Base-by-base conservation (phyloP, 2,329 filamentous ascomycete genomes). In the Gaeumannomyces tritici region DNA sequence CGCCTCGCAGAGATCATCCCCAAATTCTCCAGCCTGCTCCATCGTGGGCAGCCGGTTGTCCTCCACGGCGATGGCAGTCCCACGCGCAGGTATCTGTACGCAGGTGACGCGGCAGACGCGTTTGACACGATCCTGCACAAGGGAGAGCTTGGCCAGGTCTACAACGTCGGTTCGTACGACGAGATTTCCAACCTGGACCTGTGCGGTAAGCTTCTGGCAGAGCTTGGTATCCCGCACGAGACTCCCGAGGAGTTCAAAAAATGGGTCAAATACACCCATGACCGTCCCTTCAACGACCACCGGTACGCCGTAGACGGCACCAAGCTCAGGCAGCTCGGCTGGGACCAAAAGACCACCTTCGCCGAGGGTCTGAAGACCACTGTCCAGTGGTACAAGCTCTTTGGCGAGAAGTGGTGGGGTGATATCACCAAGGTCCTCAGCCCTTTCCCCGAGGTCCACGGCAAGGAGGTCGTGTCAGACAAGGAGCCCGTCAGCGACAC, bases 101-200 rank as follows among this genome's bases (percentile, higher is more conserved):
- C 89, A 2, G 87, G 86, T 11, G 90, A 95, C 71, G 90, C 89
- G 2, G 88, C 88, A 4, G 89, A 93, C 70, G 90, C 89, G 2
- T 89, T 93, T 69, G 90, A 95, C 75, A 91, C 89, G 0, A 91
- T 95, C 69, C 80, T 95, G 28, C 90, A 95, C 79, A 87, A 85
- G 69, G 90, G 90, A 26, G 76, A 81, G 60, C 78, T 89, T 42
- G 89, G 89, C 1, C 87, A 92, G 69, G 84, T 90, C 64, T 95
- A 95, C 79, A 95, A 95, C 66, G 88, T 95, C 12, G 88, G 88
- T 57, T 93, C 90, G 0, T 82, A 83, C 64, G 88, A 92, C 71
- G 89, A 93, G 71, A 83, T 93, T 58, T 89, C 88, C 66, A 93
- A 93, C 71, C 76, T 89, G 24, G 80, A 86, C 3, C 79, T 93